Percentiles rank a stretch among this genome's conserved stretches.
phyloP scores from a whole-genome alignment of 1,284 basidiomycete genomes.

The Cutaneotrichosporon sp. region DNA sequence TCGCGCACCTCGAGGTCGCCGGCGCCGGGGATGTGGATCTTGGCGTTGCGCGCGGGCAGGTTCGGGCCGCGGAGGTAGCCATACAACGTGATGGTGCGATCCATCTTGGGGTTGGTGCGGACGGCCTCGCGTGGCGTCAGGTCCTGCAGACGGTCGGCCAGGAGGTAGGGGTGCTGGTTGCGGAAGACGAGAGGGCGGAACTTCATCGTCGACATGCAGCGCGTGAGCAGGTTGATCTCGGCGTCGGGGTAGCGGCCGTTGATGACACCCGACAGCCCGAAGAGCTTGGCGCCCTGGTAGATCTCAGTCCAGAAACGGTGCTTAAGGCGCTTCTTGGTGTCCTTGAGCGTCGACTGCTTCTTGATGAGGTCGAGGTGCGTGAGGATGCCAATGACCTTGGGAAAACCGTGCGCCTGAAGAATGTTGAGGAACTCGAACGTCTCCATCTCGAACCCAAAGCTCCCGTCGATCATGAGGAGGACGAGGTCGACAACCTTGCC shows the following conservation, averaged over 20 bases:
- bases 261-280: slow-evolving; percentile 95
- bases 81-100: slow-evolving; percentile 89
- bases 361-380: slow-evolving; percentile 98
- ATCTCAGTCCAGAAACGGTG: slow-evolving; percentile 99
- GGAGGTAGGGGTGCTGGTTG: slow-evolving; percentile 89
- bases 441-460: slow-evolving; percentile 99
- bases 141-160: slow-evolving; percentile 96
- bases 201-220: slow-evolving; percentile 98
- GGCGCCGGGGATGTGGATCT: slow-evolving; percentile 91
- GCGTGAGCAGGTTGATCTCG: slow-evolving; percentile 92
- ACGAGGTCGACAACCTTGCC: slow-evolving; percentile 96
- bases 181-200: slow-evolving; percentile 97
- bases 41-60: slow-evolving; percentile 72
- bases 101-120: slow-evolving; percentile 73
- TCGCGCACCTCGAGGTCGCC: slow-evolving; percentile 79
- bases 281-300: slow-evolving; percentile 97
- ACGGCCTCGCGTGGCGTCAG: slow-evolving; percentile 85
- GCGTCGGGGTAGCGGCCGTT: slow-evolving; percentile 98
- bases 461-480: slow-evolving; percentile 95
- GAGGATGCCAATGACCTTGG: slow-evolving; percentile 95
- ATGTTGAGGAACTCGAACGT: slow-evolving; percentile 99
- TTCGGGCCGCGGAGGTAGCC: slow-evolving; percentile 94
- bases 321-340: slow-evolving; percentile 93
- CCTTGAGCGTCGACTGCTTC: slow-evolving; percentile 80
- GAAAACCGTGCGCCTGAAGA: slow-evolving; percentile 95